A percentile compares a stretch with the other conserved stretches of the same genome.
These are phyloP conservation scores for Fomitiporia mediterranea DNA, from an alignment of 1,284 basidiomycete species.

Conservation along the genomic window DNA sequence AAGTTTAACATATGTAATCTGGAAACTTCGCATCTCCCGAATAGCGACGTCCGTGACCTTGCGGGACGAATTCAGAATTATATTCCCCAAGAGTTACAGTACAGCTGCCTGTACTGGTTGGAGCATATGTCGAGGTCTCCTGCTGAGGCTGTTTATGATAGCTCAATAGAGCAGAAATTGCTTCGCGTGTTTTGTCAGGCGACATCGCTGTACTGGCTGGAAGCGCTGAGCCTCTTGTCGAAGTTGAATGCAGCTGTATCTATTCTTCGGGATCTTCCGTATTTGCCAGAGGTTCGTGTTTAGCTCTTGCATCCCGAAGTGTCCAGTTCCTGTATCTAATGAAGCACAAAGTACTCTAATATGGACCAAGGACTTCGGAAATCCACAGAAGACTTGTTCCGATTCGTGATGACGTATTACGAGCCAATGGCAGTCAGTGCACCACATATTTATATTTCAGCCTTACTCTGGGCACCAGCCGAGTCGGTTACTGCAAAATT, in stretches of 20 bases:
- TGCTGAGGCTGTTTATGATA: not conserved
- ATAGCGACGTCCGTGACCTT: not conserved
- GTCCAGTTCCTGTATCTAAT: not conserved
- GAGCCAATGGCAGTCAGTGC: not conserved
- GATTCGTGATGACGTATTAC: not conserved
- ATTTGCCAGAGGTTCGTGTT: not conserved
- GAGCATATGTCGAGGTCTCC: not conserved
- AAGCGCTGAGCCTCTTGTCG: not conserved
- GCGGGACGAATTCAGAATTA: not conserved
- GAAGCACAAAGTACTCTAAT: not conserved
- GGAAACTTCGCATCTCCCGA: not conserved
- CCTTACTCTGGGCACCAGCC: not conserved
- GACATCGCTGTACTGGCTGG: not conserved
- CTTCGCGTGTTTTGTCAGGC: not conserved
- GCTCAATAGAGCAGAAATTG: not conserved
- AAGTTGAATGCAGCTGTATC: not conserved
- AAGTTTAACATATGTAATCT: not conserved
- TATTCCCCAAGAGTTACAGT: not conserved
- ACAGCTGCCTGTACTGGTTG: not conserved
- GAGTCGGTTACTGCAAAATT: not conserved
- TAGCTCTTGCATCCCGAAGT: too few relatives aligned
- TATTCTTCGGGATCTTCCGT: not conserved
- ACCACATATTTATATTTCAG: conserved; percentile 4
- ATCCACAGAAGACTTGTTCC: not conserved
- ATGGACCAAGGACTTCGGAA: not conserved